A percentile compares a stretch with the other conserved stretches of the same genome.
phyloP scores from a whole-genome alignment of 805 yeast species.

The Candida michaelii region DNA sequence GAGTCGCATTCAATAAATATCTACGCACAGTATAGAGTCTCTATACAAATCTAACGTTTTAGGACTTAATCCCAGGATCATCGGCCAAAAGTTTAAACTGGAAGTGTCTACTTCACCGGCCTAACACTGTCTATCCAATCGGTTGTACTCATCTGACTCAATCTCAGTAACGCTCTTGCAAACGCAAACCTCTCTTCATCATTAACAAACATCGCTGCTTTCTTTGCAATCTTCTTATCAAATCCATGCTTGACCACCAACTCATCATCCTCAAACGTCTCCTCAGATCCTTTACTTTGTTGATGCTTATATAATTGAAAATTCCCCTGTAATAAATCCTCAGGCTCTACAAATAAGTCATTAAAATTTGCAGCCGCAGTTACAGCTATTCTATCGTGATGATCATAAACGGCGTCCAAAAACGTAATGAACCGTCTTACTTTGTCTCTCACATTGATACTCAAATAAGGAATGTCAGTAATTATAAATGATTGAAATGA shows the following conservation, averaged over 20 bases:
- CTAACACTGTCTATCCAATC: constrained; percentile 74
- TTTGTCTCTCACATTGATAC: constrained; percentile 75
- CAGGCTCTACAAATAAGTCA: constrained; percentile 83
- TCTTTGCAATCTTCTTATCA: constrained; percentile 66
- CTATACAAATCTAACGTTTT: no score
- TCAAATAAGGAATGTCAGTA: constrained; percentile 87
- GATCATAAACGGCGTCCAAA: constrained; percentile 92
- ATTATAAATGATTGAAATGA: constrained; percentile 77
- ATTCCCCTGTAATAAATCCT: constrained; percentile 51
- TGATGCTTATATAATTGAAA: constrained; percentile 42
- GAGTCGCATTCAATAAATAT: no score
- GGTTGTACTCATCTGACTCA: constrained; percentile 89
- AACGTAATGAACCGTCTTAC: constrained; percentile 92
- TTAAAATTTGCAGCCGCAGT: constrained; percentile 86
- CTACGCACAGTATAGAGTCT: no score
- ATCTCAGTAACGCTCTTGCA: constrained; percentile 88
- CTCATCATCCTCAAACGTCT: constrained; percentile 52
- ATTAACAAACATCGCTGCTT: constrained; percentile 76
- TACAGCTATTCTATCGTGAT: constrained; percentile 82
- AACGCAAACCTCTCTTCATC: constrained; percentile 97
- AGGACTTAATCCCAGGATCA: no score
- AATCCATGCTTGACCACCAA: constrained; percentile 77
- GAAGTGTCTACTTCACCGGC: constrained; percentile 9
- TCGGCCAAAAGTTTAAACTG: no score
- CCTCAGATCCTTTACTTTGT: constrained; percentile 37